These are phyloP conservation scores for Hansenula lynferdii DNA, from an alignment of 1,139 yeast species.

Conservation along the genomic window DNA sequence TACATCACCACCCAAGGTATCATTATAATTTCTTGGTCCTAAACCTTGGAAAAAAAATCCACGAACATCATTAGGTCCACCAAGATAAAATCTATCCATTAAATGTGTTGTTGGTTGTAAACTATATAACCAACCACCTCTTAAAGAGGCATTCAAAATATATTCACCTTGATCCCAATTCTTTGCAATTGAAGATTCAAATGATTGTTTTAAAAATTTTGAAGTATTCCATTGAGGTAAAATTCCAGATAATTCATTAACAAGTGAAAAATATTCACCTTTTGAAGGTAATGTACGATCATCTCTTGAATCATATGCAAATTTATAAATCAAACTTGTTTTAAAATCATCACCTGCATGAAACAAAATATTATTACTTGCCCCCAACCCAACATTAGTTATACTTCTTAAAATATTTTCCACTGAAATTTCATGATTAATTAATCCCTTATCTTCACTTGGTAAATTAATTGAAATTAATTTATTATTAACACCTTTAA, in stretches of 20 bases:
- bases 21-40: slow-evolving; percentile 67
- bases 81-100: slow-evolving; percentile 49
- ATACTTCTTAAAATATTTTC: slow-evolving; percentile 66
- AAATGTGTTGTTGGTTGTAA: slow-evolving; percentile 26
- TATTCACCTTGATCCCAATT: slow-evolving; percentile 26
- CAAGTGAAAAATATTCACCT: slow-evolving; percentile 52
- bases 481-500: slow-evolving; percentile 57
- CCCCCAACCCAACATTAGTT: slow-evolving; percentile 29
- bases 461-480: slow-evolving; percentile 24
- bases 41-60: slow-evolving; percentile 74
- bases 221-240: slow-evolving; percentile 24
- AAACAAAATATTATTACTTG: slow-evolving; percentile 28
- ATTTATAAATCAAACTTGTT: slow-evolving; percentile 47
- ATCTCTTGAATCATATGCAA: slow-evolving; percentile 54
- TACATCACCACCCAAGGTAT: slow-evolving; percentile 75
- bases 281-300: slow-evolving; percentile 47
- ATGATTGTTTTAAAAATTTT: slow-evolving; percentile 39
- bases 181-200: slow-evolving; percentile 44
- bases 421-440: slow-evolving; percentile 54
- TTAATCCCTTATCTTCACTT: slow-evolving; percentile 8
- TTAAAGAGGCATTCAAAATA: slow-evolving; percentile 38
- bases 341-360: slow-evolving; percentile 61
- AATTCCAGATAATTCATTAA: slow-evolving; percentile 55
- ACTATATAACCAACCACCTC: slow-evolving; percentile 48
- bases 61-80: slow-evolving; percentile 82